Evolutionary conservation across 2,329 filamentous ascomycete species (phyloP), one percentile per base, ranked within the genome.

Genomic region (Decorospora gaudefroyi): DNA sequence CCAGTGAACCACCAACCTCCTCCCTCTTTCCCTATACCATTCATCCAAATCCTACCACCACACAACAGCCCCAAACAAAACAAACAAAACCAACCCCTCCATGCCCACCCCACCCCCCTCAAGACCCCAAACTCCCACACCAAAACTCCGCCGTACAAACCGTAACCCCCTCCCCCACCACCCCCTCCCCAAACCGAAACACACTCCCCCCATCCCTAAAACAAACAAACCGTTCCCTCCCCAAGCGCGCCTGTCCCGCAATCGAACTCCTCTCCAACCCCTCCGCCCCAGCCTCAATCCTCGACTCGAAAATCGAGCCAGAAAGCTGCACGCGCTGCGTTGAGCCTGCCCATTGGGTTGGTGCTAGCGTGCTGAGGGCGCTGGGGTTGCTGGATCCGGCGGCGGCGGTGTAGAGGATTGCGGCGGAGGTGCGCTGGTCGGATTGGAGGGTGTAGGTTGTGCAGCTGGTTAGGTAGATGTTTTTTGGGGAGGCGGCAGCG

Each of bases 131-230:
- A 48, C 44, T 46, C 7, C 38, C 51, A 44, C 55, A 57, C 53
- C 53, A 57, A 43, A 57, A 59, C 25, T 53, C 49, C 6, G 56
- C 43, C 32, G 19, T 46, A 32, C 56, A 57, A 21, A 33, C 39
- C 39, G 29, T 44, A 11, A 35, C 46, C 16, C 39, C 39, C 3
- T 19, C 16, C 15, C 31, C 37, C n/a, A 50, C 11, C 15, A 50
- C 15, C 11, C 43, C 47, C 7, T 27, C 30, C 6, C 18, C 19
- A 49, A 43, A 37, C 22, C 26, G 36, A 32, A 59, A 50, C 19
- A 22, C 40, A 22, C 45, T 48, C 29, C 29, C 23, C 21, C 52
- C 56, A 42, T 59, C 54, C 33, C 34, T 56, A 34, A 57, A 57
- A 30, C 54, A 59, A 11, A 43, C 49, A 41, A 57, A 56, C 13